These are phyloP conservation scores for Noccaea caerulescens DNA, from an alignment of 345 rosid species.

Conservation along the genomic window DNA sequence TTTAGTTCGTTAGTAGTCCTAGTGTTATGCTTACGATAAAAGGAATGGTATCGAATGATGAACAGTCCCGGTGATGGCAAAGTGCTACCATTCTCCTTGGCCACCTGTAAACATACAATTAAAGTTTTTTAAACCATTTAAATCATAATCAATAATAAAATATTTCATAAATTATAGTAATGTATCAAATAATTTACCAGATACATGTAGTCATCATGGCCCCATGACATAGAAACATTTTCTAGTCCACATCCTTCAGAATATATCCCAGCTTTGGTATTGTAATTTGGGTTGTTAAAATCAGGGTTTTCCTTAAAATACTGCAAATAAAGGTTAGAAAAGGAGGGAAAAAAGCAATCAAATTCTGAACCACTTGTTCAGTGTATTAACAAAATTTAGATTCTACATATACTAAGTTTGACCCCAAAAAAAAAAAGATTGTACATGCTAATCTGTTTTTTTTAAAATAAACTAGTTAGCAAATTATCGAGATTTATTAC, in stretches of 20 bases:
- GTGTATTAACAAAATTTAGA: not conserved
- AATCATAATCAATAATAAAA: not conserved
- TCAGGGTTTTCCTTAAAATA: constrained; percentile 67
- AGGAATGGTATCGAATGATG: constrained; percentile 69
- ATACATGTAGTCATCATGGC: constrained; percentile 72
- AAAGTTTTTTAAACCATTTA: not conserved
- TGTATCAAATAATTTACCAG: constrained; percentile 40
- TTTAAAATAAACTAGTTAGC: not conserved
- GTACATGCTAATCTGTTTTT: not conserved
- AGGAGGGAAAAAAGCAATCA: not conserved
- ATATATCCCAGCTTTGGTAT: constrained; percentile 58
- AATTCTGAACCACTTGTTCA: not conserved
- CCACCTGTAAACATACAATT: constrained; percentile 45
- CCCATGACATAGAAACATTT: constrained; percentile 64
- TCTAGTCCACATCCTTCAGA: constrained; percentile 63
- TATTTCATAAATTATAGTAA: not conserved
- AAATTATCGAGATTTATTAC: constrained; percentile 23
- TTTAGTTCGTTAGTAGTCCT: not conserved
- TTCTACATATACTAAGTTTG: not conserved
- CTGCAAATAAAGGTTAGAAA: constrained; percentile 39
- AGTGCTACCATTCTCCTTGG: constrained; percentile 64
- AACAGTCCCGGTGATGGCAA: constrained; percentile 61
- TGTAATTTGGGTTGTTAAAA: constrained; percentile 47
- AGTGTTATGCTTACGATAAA: constrained; percentile 52
- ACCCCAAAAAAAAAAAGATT: too few species aligned